phyloP scores from a whole-genome alignment of 1,139 yeast genomes.

The Yamadazyma diddensiae region DNA sequence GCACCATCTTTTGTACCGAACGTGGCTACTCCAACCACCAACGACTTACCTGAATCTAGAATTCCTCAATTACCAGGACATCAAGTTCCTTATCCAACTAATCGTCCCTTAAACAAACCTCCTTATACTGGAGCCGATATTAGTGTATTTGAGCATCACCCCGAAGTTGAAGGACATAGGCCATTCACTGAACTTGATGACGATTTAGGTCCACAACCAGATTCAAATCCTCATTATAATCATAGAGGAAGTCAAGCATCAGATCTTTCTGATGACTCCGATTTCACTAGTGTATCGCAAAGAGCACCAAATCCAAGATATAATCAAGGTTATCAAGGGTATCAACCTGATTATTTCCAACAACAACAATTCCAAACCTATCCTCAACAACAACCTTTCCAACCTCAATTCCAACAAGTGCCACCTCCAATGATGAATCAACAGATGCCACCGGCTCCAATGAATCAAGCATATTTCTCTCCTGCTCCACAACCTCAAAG shows the following conservation, averaged over 20 bases:
- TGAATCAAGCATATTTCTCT: slow-evolving; percentile 4
- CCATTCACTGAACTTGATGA: slow-evolving; percentile 47
- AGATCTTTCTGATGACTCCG: slow-evolving; percentile 48
- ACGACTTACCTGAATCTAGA: slow-evolving; percentile 20
- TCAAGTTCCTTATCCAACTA: slow-evolving; percentile 26
- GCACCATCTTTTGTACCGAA: slow-evolving; percentile 32
- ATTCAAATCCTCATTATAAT: slow-evolving; percentile 3
- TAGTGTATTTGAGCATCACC: slow-evolving; percentile 45
- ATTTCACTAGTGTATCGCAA: slow-evolving; percentile 78
- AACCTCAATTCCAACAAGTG: slow-evolving; percentile 11
- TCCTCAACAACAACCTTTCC: slow-evolving; percentile 17
- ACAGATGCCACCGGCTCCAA: slow-evolving; percentile 1
- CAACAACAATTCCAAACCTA: slow-evolving; percentile 15
- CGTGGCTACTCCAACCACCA: slow-evolving; percentile 26
- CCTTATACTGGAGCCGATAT: slow-evolving; percentile 18
- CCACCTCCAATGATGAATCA: slow-evolving; percentile 5
- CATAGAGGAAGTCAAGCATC: slow-evolving; percentile 16
- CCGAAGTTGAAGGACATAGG: slow-evolving; percentile 46
- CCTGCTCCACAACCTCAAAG: slow-evolving; percentile 10
- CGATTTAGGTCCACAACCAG: slow-evolving; percentile 16
- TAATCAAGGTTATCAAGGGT: slow-evolving; percentile 11
- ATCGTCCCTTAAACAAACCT: slow-evolving; percentile 17
- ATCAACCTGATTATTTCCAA: slow-evolving; percentile 6
- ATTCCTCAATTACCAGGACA: slow-evolving; percentile 17
- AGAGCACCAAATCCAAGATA: slow-evolving; percentile 69